Evolutionary conservation across 2,329 filamentous ascomycete species (phyloP), one percentile per base, ranked within the genome.

Genomic region (Trichoderma sp.): DNA sequence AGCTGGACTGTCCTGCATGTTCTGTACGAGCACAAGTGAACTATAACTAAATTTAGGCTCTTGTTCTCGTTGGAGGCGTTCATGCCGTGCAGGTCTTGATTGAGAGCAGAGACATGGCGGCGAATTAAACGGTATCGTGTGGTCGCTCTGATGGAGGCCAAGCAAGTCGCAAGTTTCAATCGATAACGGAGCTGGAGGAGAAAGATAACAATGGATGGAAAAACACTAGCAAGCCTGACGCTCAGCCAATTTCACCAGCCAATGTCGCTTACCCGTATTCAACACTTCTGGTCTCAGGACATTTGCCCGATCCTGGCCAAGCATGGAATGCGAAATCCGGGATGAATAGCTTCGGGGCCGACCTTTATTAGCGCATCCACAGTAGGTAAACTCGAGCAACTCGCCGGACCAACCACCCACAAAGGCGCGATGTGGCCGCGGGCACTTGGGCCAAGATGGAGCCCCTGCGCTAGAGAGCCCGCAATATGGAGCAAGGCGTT

Each of bases 321-420:
- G 47, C 57, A 68, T 5, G 39, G 39, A 43, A 43, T 68, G 66
- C 47, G 20, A 23, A 36, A 67, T 55, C 47, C 64, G 47, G 64
- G n/a, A 57, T 55, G 64, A 50, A 23, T 17, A 12, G 12, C 66
- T 53, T 32, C 43, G 47, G 63, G 34, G 32, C 65, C 50, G 32
- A 6, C 30, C 23, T 32, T 62, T 62, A 62, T 71, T 71, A 63
- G 69, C 69, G 69, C 69, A 71, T 70, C 68, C 68, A 59, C 57
- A 50, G 43, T 53, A 53, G 20, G 47, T 53, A 13, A 23, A 53
- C 57, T 59, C 17, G 28, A 59, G 11, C 17, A n/a, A n/a, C 20
- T 36, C 34, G n/a, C 34, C 28, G 20, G 57, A 34, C 66, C 39
- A 53, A 47, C 43, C 67, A 69, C 67, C 67, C 53, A 68, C 66